Evolutionary conservation across 192 early-diverging fungal genomes (phyloP), one percentile per base, ranked within the genome.

Genomic region (Phlyctochytrium bullatum): DNA sequence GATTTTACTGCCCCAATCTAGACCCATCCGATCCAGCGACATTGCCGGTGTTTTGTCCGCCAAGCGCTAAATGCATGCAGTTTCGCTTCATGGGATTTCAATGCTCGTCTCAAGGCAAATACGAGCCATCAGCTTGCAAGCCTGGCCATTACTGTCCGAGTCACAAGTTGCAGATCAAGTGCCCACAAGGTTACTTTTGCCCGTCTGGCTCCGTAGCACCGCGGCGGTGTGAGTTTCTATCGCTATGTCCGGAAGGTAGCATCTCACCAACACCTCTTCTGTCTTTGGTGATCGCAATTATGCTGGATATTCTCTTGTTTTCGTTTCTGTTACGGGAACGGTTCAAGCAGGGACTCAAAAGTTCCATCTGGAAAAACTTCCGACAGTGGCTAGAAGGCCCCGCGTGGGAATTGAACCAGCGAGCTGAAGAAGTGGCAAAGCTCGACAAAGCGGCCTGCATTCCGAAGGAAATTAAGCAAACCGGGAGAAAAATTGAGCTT

Each of bases 51-150:
- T 17, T 61, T 16, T 78, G 76, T 36, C 72, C 66, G 2, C 65
- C 76, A 16, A 62, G 61, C 35, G 34, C 68, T 17, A 69, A 65
- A 30, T 78, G 76, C 52, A 47, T 34, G 34, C 51, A 36, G 4
- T 66, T 60, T 20, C 53, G 70, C 29, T 52, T 72, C 17, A n/a
- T 28, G n/a, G 59, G 63, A 28, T 64, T 65, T 25, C 70, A 62
- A 16, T 72, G 70, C 47, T 66, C 64, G 69, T 50, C 70, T 2
- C 70, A 72, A 52, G 70, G 70, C 17, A 27, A 66, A 2, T 72
- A 72, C 47, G 70, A 88, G 61, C 88, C 89, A 2, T 59, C 78
- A 53, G 85, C 85, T 61, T 90, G 89, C 66, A 84, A 80, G 50
- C 50, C 69, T 0, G 85, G 86, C 10, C 85, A 80, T 59, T 83